Evolutionary conservation across 768 basidiomycete genomes (phyloP).

Genomic region (Leccinum disarticulatum): DNA sequence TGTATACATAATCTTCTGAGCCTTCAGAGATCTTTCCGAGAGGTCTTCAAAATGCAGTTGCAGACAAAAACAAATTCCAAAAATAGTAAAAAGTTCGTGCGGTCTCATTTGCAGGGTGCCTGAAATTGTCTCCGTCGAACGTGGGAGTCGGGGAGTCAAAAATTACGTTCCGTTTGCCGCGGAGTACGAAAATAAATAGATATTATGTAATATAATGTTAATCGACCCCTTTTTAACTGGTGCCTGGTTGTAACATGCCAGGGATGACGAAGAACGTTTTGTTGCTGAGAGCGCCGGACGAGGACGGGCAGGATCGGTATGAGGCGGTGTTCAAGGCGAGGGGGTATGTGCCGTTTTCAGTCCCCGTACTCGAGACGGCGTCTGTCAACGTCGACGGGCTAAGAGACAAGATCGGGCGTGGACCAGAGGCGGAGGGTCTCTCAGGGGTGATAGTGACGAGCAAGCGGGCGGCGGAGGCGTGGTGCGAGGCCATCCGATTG

Average conservation of each 20-base stretch:
- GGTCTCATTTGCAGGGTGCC: no score
- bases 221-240: no score
- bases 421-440: slow-evolving; percentile 35
- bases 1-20: no score
- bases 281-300: slow-evolving; percentile 40
- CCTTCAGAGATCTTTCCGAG: no score
- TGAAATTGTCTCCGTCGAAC: no score
- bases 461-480: slow-evolving; percentile 73
- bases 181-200: no score
- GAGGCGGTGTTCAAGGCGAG: slow-evolving; percentile 45
- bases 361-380: slow-evolving; percentile 71
- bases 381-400: slow-evolving; percentile 51
- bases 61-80: no score
- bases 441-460: slow-evolving; percentile 78
- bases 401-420: slow-evolving; percentile 38
- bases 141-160: no score
- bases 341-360: slow-evolving; percentile 55
- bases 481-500: slow-evolving; percentile 43
- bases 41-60: no score
- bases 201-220: no score
- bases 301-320: slow-evolving; percentile 54
- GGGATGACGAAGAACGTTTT: slow-evolving; percentile 35
- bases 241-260: neutral
- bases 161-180: no score
- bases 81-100: no score